Evolutionary conservation across 1,139 yeast genomes (phyloP).

Genomic region (Geotrichum siamense): DNA sequence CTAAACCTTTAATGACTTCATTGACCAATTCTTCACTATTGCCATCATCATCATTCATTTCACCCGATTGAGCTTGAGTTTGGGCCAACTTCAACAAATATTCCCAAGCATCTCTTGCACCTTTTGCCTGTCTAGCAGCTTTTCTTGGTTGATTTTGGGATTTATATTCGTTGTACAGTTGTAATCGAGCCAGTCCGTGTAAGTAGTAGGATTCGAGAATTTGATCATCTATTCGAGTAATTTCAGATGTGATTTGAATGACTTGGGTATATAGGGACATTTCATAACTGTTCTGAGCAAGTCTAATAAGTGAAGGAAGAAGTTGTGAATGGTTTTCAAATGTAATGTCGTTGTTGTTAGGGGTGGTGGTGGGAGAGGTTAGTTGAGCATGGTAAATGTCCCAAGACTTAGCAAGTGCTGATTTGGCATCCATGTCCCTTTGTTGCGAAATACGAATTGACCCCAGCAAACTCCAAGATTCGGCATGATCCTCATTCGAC

Average conservation of each 20-base stretch:
- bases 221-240: slow-evolving; percentile 75
- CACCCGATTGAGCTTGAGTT: slow-evolving; percentile 22
- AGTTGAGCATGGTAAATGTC: slow-evolving; percentile 51
- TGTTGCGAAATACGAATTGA: slow-evolving; percentile 90
- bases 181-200: slow-evolving; percentile 68
- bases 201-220: slow-evolving; percentile 72
- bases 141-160: slow-evolving; percentile 18
- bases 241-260: slow-evolving; percentile 49
- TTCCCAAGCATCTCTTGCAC: slow-evolving; percentile 32
- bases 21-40: slow-evolving; percentile 30
- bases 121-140: slow-evolving; percentile 29
- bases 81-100: slow-evolving; percentile 24
- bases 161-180: slow-evolving; percentile 30
- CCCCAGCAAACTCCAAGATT: slow-evolving; percentile 73
- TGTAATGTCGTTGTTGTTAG: slow-evolving; percentile 32
- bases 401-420: slow-evolving; percentile 71
- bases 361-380: slow-evolving; percentile 32
- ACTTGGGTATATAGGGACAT: slow-evolving; percentile 64
- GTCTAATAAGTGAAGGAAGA: slow-evolving; percentile 65
- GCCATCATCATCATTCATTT: slow-evolving; percentile 28
- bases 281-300: slow-evolving; percentile 55
- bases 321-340: too few species aligned
- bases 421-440: slow-evolving; percentile 60
- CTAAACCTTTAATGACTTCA: slow-evolving; percentile 27
- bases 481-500: slow-evolving; percentile 56